A percentile compares a stretch with the other conserved stretches of the same genome.
phyloP scores from a whole-genome alignment of 2,329 filamentous ascomycete species.

The Emydomyces testavorans region DNA sequence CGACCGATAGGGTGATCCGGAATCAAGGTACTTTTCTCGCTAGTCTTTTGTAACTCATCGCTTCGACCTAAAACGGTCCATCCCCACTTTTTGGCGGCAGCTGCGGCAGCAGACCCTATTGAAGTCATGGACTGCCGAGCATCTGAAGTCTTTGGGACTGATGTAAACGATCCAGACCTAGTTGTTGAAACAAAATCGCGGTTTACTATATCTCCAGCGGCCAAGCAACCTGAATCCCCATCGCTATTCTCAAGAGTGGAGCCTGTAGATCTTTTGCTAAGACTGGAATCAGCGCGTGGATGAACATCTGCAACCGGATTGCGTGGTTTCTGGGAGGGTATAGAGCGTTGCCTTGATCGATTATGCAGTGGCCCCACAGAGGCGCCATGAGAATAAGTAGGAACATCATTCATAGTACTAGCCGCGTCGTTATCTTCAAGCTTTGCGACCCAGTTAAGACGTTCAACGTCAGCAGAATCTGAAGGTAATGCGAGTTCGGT shows the following conservation, averaged over 20 bases:
- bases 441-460: conserved; percentile 45
- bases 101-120: conserved; percentile 43
- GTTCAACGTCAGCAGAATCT: conserved; percentile 55
- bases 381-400: conserved; percentile 44
- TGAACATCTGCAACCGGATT: neutral
- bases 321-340: neutral
- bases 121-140: conserved; percentile 31
- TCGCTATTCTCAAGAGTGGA: conserved; percentile 5
- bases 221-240: neutral
- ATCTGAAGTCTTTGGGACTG: conserved; percentile 1
- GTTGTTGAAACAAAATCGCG: neutral
- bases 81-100: conserved; percentile 51
- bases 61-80: conserved; percentile 40
- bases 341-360: conserved; percentile 1
- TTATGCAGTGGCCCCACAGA: conserved; percentile 1
- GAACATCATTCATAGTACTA: conserved; percentile 55
- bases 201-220: neutral
- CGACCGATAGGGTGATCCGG: conserved; percentile 65
- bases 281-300: conserved; percentile 4
- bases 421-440: conserved; percentile 49
- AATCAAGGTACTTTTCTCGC: conserved; percentile 32
- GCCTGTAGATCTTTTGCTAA: conserved; percentile 7
- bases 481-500: conserved; percentile 56
- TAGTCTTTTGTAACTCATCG: conserved; percentile 29
- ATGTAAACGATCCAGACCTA: neutral